Conservation (phyloP, 441 rosid species). For the Erysimum cheiri region DNA sequence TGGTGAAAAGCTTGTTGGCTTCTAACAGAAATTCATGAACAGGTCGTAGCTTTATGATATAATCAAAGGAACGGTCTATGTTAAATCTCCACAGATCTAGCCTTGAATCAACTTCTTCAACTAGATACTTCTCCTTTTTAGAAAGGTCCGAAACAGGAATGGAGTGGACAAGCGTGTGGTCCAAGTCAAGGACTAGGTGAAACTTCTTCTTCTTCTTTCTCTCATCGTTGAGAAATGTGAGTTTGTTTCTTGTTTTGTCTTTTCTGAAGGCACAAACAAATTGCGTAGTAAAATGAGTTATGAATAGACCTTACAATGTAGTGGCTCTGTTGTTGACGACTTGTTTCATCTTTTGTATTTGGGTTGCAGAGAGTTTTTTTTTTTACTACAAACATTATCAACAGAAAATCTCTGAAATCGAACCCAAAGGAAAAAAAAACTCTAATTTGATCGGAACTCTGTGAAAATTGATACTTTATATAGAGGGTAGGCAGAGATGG, state of each 20-base stretch:
- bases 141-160: background rate
- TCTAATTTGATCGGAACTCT: constrained; percentile 2
- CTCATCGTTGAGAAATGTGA: background rate
- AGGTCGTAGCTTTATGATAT: constrained; percentile 28
- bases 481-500: too few species aligned
- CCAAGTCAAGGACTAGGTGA: constrained; percentile 42
- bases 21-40: constrained; percentile 18
- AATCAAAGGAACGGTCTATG: background rate
- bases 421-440: background rate
- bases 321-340: too few species aligned
- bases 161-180: constrained; percentile 36
- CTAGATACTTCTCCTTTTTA: constrained; percentile 12
- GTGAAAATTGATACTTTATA: too few species aligned
- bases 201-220: constrained; percentile 12
- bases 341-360: background rate
- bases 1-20: constrained; percentile 24
- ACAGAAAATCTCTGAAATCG: background rate
- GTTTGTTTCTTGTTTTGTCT: constrained; percentile 1
- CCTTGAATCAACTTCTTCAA: constrained; percentile 1
- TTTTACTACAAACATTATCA: background rate
- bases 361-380: background rate
- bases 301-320: too few species aligned
- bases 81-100: constrained; percentile 17
- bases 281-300: too few species aligned
- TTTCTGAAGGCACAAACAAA: too few species aligned